These are phyloP conservation scores for Periconia sp. DNA, from an alignment of 2,329 filamentous ascomycete species.

Conservation along the genomic window DNA sequence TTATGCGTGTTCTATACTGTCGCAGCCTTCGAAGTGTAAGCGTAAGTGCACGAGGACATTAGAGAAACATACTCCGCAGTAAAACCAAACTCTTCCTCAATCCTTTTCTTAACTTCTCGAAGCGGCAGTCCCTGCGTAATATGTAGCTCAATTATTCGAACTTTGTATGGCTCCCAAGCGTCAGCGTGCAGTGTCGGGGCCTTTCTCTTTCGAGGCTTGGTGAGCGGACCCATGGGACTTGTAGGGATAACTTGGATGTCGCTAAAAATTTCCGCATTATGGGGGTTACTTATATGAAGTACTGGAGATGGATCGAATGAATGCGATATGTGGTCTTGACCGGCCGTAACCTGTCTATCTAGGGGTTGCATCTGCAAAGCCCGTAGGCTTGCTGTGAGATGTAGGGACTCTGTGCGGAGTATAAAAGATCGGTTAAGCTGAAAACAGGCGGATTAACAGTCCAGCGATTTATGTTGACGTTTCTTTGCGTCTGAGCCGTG, in stretches of 20 bases:
- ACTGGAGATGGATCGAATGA: conserved; percentile 3
- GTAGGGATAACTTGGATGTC: background rate
- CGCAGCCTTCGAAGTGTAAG: conserved; percentile 12
- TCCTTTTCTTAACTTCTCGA: conserved; percentile 4
- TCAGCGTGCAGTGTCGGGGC: conserved; percentile 19
- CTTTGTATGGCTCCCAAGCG: conserved; percentile 17
- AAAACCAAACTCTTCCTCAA: conserved; percentile 13
- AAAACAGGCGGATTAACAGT: background rate
- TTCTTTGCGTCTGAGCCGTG: background rate
- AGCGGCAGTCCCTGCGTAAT: conserved; percentile 7
- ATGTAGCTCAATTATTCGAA: conserved; percentile 16
- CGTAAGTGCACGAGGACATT: background rate
- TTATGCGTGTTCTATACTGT: conserved; percentile 26
- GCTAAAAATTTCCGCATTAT: background rate
- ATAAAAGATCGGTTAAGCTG: background rate
- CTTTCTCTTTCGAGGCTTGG: conserved; percentile 20
- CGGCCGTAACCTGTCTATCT: background rate
- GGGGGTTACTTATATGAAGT: background rate
- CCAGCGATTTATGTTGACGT: background rate
- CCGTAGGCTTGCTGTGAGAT: conserved; percentile 1
- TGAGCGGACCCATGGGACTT: conserved; percentile 14
- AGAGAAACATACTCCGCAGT: conserved; percentile 4
- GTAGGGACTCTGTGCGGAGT: conserved; percentile 3
- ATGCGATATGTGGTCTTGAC: background rate
- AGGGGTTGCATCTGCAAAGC: conserved; percentile 2